Evolutionary conservation across 306 rosid genomes (phyloP).

Genomic region (Betula pendula): DNA sequence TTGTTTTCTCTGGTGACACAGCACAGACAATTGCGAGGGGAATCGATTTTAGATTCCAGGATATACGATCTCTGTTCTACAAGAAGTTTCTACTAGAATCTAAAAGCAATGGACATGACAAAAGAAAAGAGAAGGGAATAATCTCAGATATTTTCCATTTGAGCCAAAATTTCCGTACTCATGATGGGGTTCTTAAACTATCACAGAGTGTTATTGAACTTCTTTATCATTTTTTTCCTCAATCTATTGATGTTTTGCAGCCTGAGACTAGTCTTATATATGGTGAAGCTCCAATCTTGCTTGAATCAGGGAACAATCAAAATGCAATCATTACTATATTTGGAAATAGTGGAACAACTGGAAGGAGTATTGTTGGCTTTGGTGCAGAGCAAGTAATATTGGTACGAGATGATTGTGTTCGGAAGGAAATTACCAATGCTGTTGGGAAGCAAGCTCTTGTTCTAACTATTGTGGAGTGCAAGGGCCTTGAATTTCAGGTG

Average conservation of each 20-base stretch:
- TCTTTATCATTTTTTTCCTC: slow-evolving; percentile 68
- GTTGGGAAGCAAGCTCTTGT: slow-evolving; percentile 82
- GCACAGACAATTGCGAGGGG: slow-evolving; percentile 88
- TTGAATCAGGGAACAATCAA: slow-evolving; percentile 49
- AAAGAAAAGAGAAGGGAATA: slow-evolving; percentile 43
- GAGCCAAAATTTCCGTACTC: slow-evolving; percentile 76
- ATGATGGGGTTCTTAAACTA: slow-evolving; percentile 64
- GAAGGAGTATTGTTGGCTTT: slow-evolving; percentile 61
- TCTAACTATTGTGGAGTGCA: slow-evolving; percentile 71
- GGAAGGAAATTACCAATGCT: slow-evolving; percentile 39
- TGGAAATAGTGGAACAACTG: slow-evolving; percentile 45
- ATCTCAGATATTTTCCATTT: slow-evolving; percentile 49
- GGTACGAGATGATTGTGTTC: slow-evolving; percentile 66
- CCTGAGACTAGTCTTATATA: slow-evolving; percentile 72
- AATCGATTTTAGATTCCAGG: slow-evolving; percentile 75
- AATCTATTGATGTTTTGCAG: slow-evolving; percentile 55
- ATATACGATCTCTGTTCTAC: slow-evolving; percentile 61
- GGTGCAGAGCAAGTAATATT: slow-evolving; percentile 85
- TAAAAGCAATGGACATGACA: slow-evolving; percentile 14
- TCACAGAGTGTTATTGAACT: slow-evolving; percentile 71
- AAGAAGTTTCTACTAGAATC: slow-evolving; percentile 53
- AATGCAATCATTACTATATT: slow-evolving; percentile 68
- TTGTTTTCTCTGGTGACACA: slow-evolving; percentile 82
- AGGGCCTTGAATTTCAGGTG: slow-evolving; percentile 94
- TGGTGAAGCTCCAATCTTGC: slow-evolving; percentile 68